A percentile compares a stretch with the other conserved stretches of the same genome.
These are phyloP conservation scores for Aspergillus carlsbadensis DNA, from an alignment of 495 filamentous ascomycete genomes.

Conservation along the genomic window DNA sequence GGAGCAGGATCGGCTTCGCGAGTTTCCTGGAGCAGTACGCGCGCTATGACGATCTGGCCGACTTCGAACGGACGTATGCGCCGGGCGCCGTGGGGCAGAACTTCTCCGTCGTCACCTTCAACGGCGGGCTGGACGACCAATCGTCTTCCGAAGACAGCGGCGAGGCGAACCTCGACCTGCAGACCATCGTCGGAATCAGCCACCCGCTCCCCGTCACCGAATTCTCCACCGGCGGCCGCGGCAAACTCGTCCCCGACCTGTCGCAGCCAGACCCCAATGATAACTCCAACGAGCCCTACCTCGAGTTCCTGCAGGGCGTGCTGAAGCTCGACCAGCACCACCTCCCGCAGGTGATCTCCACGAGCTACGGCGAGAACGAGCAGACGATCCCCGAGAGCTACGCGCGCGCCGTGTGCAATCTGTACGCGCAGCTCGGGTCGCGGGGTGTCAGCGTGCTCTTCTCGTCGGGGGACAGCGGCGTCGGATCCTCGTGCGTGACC, in stretches of 20 bases:
- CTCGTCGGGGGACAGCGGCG: slow-evolving; percentile 70
- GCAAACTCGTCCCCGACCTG: slow-evolving; percentile 60
- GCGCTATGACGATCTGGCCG: slow-evolving; percentile 55
- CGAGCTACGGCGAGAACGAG: slow-evolving; percentile 81
- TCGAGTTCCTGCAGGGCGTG: slow-evolving; percentile 66
- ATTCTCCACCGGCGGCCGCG: slow-evolving; percentile 66
- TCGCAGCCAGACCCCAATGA: slow-evolving; percentile 50
- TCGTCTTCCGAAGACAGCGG: slow-evolving; percentile 45
- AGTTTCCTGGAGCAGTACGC: slow-evolving; percentile 70
- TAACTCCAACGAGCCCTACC: slow-evolving; percentile 74
- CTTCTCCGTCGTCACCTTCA: slow-evolving; percentile 61
- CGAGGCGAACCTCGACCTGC: slow-evolving; percentile 77
- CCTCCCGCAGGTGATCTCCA: slow-evolving; percentile 74
- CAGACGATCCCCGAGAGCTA: slow-evolving; percentile 69
- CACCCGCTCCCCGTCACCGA: slow-evolving; percentile 61
- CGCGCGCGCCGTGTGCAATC: slow-evolving; percentile 66
- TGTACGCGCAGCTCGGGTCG: slow-evolving; percentile 67
- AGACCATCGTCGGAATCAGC: slow-evolving; percentile 63
- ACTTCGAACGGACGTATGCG: slow-evolving; percentile 53
- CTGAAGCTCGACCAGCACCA: slow-evolving; percentile 46
- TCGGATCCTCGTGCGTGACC: slow-evolving; percentile 62
- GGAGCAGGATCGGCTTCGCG: slow-evolving; percentile 58
- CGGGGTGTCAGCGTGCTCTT: slow-evolving; percentile 74
- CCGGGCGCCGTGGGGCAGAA: slow-evolving; percentile 57
- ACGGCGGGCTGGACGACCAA: slow-evolving; percentile 57